Conservation (phyloP, 257 asterid genomes). For the Fraxinus americana region DNA sequence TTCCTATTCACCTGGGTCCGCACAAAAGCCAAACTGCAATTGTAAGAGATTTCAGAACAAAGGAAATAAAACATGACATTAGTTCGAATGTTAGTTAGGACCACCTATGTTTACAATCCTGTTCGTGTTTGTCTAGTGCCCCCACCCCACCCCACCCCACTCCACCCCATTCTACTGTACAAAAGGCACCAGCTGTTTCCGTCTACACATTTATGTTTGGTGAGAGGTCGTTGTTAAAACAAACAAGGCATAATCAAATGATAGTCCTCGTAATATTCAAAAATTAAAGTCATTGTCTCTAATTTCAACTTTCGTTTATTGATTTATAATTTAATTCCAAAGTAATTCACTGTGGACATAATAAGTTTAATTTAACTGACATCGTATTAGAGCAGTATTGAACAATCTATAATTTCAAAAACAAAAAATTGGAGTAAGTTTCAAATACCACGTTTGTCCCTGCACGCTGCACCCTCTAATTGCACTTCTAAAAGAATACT, state of each 20-base stretch:
- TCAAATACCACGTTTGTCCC: not conserved
- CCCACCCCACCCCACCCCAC: too few relatives aligned
- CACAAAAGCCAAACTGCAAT: too few relatives aligned
- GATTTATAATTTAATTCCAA: not conserved
- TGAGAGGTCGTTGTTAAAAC: not conserved
- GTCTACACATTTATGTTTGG: too few relatives aligned
- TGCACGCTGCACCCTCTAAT: not conserved
- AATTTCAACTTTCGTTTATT: not conserved
- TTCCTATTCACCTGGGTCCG: too few relatives aligned
- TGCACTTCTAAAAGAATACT: not conserved
- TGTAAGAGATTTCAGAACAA: too few relatives aligned
- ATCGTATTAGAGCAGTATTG: not conserved
- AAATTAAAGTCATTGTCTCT: not conserved
- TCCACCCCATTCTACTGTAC: too few relatives aligned
- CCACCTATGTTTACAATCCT: too few relatives aligned
- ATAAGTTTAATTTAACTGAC: not conserved
- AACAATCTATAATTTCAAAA: too few relatives aligned
- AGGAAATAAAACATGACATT: too few relatives aligned
- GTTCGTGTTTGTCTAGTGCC: not conserved
- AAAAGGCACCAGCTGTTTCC: too few relatives aligned
- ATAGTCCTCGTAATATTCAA: not conserved
- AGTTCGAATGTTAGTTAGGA: too few relatives aligned
- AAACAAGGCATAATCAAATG: not conserved
- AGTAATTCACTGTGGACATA: not conserved
- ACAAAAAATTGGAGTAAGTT: not conserved